phyloP scores from a whole-genome alignment of 768 basidiomycete genomes.

The Dacryopinax spathularia region DNA sequence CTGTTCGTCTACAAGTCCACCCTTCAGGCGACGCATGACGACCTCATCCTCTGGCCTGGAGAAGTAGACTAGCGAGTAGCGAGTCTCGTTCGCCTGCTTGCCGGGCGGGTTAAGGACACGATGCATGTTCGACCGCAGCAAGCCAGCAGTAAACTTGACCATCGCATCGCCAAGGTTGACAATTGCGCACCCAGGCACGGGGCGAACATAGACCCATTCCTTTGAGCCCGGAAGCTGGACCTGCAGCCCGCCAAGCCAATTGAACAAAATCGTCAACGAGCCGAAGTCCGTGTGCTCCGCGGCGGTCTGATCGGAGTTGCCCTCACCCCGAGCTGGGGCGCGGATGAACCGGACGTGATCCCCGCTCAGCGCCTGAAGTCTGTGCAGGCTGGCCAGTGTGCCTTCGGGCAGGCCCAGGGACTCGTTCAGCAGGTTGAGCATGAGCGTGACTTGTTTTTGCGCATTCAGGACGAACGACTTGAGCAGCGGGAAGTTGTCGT shows the following conservation, averaged over 20 bases:
- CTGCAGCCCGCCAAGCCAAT: constrained; percentile 54
- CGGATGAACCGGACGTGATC: neutral
- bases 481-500: neutral
- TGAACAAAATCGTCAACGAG: constrained; percentile 17
- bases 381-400: neutral
- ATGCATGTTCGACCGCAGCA: constrained; percentile 49
- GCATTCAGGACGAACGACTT: neutral
- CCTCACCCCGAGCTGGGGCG: neutral
- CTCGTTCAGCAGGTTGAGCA: neutral
- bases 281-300: neutral
- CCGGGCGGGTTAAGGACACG: constrained; percentile 51
- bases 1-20: neutral
- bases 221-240: constrained; percentile 47
- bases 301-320: neutral
- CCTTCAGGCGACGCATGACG: constrained; percentile 34
- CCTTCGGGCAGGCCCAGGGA: neutral
- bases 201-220: constrained; percentile 52
- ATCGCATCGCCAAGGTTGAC: constrained; percentile 53
- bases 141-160: constrained; percentile 46
- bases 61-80: constrained; percentile 61
- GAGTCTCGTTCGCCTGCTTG: constrained; percentile 35
- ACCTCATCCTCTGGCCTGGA: constrained; percentile 44
- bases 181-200: constrained; percentile 41
- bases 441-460: neutral
- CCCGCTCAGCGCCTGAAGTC: neutral